Conservation (phyloP, 106 monocot genomes). For the Dendrobium officinale region DNA sequence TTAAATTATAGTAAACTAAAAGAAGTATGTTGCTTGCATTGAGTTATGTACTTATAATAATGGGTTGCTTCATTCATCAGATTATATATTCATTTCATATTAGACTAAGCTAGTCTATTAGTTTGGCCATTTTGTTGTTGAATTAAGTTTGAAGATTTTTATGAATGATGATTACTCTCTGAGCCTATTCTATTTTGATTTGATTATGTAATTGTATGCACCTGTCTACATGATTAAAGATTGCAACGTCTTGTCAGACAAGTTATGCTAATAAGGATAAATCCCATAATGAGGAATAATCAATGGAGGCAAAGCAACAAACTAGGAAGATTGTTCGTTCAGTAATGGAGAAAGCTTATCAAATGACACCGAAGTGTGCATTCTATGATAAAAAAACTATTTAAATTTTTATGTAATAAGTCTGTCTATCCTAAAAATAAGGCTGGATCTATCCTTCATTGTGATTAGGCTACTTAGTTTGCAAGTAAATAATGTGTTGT, state of each 20-base stretch:
- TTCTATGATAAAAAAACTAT: slow-evolving; percentile 40
- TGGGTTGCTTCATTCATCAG: neutral
- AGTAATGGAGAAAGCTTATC: slow-evolving; percentile 21
- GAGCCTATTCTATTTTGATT: neutral
- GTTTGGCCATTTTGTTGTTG: too few relatives aligned
- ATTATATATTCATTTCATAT: neutral
- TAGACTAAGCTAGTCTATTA: too few relatives aligned
- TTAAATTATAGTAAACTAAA: too few relatives aligned
- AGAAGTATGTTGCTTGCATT: too few relatives aligned
- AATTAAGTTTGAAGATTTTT: too few relatives aligned
- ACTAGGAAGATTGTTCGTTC: slow-evolving; percentile 20
- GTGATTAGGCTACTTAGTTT: too few relatives aligned
- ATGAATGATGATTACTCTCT: too few relatives aligned
- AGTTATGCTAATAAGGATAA: slow-evolving; percentile 38
- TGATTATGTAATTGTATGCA: neutral
- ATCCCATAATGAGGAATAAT: slow-evolving; percentile 23
- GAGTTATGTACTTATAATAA: too few relatives aligned
- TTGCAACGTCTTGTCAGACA: slow-evolving; percentile 3
- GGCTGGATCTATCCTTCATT: too few relatives aligned
- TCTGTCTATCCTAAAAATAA: too few relatives aligned
- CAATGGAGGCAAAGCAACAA: slow-evolving; percentile 24
- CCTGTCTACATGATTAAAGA: neutral
- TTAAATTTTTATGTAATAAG: too few relatives aligned
- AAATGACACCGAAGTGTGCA: slow-evolving; percentile 23
- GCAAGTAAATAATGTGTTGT: too few relatives aligned